Evolutionary conservation across 192 early-diverging fungal species (phyloP), one percentile per base, ranked within the genome.

Genomic region (Entomortierella lignicola): DNA sequence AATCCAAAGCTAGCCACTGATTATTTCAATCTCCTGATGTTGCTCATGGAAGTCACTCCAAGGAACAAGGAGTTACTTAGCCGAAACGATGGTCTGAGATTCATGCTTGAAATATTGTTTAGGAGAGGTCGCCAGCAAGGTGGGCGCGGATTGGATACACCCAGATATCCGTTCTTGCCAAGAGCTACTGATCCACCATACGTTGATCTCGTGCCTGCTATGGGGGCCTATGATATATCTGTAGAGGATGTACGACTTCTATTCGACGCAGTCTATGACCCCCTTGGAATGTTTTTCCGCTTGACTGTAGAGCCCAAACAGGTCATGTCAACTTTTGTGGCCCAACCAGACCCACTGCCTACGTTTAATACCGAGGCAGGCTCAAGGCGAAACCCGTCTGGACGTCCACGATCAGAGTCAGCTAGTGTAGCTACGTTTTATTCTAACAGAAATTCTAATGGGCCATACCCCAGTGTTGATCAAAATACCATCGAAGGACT

Each of bases 31-130:
- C 43, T 83, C 18, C 34, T 83, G 8, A 80, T 83, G 75, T n/a
- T 81, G 57, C 59, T 82, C 11, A 82, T 82, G 81, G 81, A 82
- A 47, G 81, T 82, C 34, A 77, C 73, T n/a, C 81, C 81, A 20
- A 51, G 79, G 23, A 83, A 83, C 63, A 83, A 83, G 62, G 77
- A 83, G 48, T 65, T 83, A 4, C 51, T 83, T 12, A 66, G 79
- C 26, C 61, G 48, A 6, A 83, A 83, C 39, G 13, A 70, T 27
- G 82, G 80, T 13, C 27, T 83, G 42, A 66, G 61, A 13, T 83
- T 70, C 57, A 79, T 83, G 66, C 66, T 74, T 13, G 70, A 83
- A 55, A 70, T 83, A 23, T 34, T 83, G 18, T 83, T 83, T 31
- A 60, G 82, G 54, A 62, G 67, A 66, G 66, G 65, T 50, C 64